Percentiles rank a stretch among this genome's conserved stretches.
These are phyloP conservation scores for Kickxella alabastrina DNA, from an alignment of 192 early-diverging fungal species.

Conservation along the genomic window DNA sequence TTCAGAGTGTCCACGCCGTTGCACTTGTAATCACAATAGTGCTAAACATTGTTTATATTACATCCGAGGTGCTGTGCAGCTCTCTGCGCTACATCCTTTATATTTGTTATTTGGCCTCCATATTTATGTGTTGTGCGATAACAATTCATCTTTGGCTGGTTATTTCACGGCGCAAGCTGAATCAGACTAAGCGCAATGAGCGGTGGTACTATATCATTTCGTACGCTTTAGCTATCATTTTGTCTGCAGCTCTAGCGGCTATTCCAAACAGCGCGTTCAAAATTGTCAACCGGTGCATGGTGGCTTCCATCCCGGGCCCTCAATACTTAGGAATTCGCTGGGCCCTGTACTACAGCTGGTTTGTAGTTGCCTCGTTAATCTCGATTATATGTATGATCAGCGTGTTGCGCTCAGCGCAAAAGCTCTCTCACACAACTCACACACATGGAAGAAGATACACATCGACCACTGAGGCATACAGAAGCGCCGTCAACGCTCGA, in stretches of 20 bases:
- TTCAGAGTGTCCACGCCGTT: slow-evolving; percentile 39
- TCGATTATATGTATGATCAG: slow-evolving; percentile 43
- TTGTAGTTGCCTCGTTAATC: slow-evolving; percentile 34
- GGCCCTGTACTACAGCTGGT: slow-evolving; percentile 49
- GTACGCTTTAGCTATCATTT: slow-evolving; percentile 17
- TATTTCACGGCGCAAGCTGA: slow-evolving; percentile 36
- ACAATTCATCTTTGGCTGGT: slow-evolving; percentile 48
- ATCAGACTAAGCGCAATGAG: slow-evolving; percentile 32
- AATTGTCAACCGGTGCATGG: slow-evolving; percentile 19
- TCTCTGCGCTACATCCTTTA: slow-evolving; percentile 40
- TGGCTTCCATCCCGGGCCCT: slow-evolving; percentile 9
- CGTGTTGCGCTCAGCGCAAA: slow-evolving; percentile 27
- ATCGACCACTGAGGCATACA: slow-evolving; percentile 37
- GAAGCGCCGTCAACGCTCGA: slow-evolving; percentile 43
- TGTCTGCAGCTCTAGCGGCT: slow-evolving; percentile 23
- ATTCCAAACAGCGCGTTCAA: slow-evolving; percentile 38
- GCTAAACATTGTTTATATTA: slow-evolving; percentile 18
- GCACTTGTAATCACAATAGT: slow-evolving; percentile 34
- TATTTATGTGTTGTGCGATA: slow-evolving; percentile 46
- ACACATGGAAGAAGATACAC: background rate
- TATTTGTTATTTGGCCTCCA: slow-evolving; percentile 45
- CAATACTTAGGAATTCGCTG: slow-evolving; percentile 38
- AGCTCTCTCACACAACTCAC: slow-evolving; percentile 33
- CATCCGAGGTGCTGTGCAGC: slow-evolving; percentile 24
- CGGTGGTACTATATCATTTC: slow-evolving; percentile 51